phyloP scores from a whole-genome alignment of 169 alveolate species.

The Plasmodium billcollinsi region DNA sequence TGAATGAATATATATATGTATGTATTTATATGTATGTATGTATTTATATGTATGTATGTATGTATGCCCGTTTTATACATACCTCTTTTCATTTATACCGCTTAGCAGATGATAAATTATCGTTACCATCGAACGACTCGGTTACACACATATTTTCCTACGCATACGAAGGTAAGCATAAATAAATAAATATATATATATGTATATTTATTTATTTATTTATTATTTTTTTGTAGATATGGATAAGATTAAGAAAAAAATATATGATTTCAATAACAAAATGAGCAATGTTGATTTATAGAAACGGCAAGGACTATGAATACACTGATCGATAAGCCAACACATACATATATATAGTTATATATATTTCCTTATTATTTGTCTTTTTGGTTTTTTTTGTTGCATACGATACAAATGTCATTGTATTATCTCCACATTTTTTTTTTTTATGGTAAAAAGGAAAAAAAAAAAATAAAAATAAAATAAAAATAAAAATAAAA shows the following conservation, averaged over 20 bases:
- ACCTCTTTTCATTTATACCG: not conserved
- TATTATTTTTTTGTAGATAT: constrained; percentile 12
- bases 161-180: constrained; percentile 62
- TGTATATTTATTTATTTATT: not conserved
- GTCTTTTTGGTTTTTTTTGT: constrained; percentile 1
- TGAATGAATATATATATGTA: not conserved
- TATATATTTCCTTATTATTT: not conserved
- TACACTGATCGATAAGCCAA: no score
- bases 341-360: not conserved
- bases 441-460: no score
- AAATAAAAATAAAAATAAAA: no score
- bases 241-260: constrained; percentile 66
- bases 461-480: no score
- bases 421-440: no score
- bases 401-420: not conserved
- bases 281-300: constrained; percentile 32
- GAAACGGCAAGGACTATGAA: not conserved
- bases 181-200: not conserved
- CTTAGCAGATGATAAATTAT: constrained; percentile 27
- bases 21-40: not conserved
- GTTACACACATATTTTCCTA: constrained; percentile 35
- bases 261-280: constrained; percentile 35
- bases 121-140: constrained; percentile 27
- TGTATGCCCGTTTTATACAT: not conserved
- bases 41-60: not conserved